Evolutionary conservation across 768 basidiomycete genomes (phyloP).

Genomic region (Xerocomellus intermedius): DNA sequence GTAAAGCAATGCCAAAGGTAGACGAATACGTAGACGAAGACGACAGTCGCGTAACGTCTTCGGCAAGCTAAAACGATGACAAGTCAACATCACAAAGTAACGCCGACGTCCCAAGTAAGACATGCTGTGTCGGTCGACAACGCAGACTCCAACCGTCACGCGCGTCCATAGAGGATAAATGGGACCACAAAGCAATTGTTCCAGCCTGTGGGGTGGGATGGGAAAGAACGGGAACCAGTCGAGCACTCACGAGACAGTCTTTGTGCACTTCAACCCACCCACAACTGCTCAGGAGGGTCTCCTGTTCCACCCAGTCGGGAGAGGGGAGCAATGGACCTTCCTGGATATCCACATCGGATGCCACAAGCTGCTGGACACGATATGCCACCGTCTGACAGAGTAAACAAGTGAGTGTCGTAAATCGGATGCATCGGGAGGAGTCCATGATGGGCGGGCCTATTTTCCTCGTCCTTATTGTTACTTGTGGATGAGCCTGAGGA

Average conservation of each 20-base stretch:
- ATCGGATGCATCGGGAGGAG: conserved; percentile 53
- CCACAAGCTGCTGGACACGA: conserved; percentile 62
- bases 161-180: not conserved
- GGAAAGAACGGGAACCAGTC: not conserved
- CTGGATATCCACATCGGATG: conserved; percentile 54
- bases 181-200: conserved; percentile 1
- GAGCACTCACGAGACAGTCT: conserved; percentile 60
- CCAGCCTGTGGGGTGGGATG: not conserved
- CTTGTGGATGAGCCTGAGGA: conserved; percentile 61
- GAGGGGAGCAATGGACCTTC: conserved; percentile 68
- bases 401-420: conserved; percentile 66
- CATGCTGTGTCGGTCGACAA: conserved; percentile 7
- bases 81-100: conserved; percentile 14
- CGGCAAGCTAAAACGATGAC: conserved; percentile 25
- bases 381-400: conserved; percentile 64
- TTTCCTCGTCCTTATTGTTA: conserved; percentile 64
- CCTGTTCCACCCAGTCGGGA: conserved; percentile 75
- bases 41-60: conserved; percentile 23
- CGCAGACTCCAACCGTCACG: conserved; percentile 1
- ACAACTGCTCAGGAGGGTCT: conserved; percentile 60
- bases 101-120: not conserved
- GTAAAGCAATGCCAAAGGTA: conserved; percentile 47
- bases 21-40: conserved; percentile 46
- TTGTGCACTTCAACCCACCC: conserved; percentile 77
- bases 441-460: conserved; percentile 42